Base-by-base conservation (phyloP, 1,139 yeast species). In the Hyphopichia wangnamkhiaoensis region DNA sequence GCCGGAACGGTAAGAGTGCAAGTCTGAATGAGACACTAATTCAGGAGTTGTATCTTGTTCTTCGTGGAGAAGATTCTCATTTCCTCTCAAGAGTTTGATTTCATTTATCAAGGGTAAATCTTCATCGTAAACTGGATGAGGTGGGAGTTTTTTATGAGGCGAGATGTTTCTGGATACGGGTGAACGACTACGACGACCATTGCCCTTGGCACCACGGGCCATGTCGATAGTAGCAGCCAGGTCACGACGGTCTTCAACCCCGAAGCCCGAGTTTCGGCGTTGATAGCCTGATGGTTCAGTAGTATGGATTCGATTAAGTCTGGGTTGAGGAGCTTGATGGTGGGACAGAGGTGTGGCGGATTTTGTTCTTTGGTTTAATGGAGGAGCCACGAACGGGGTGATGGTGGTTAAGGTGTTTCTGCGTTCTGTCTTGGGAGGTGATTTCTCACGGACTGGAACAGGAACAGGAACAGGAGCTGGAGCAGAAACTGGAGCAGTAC, bases 101-200 rank as follows among this genome's bases (percentile, higher is more conserved):
- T 67, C 71, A 47, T 68, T 66, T 23, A 66, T 64, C 33, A 69
- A 63, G 5, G 75, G 75, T 38, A 69, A 56, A 27, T 68, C 75
- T 24, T 63, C 67, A 16, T 42, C 40, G 17, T 27, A 49, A 14
- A 38, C 41, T 7, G 58, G 55, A 3, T 46, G 37, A 6, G 49
- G 50, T 4, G 57, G 57, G 14, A 52, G 43, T 24, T 44, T 40
- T 40, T 54, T 52, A n/a, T 34, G 31, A 13, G 37, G 37, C 34
- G 39, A 34, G 29, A 37, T 18, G 8, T 19, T 20, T 15, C 42
- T 37, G 2, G 34, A 23, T 4, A 17, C 16, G 39, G 40, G 24
- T 5, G 47, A 42, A n/a, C 32, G 26, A 19, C 34, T 31, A 29
- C 31, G 24, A 12, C 37, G 23, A 10, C 13, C 18, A 12, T 17